Conservation (phyloP, 768 basidiomycete species). For the Coprinellus aureogranulatus region DNA sequence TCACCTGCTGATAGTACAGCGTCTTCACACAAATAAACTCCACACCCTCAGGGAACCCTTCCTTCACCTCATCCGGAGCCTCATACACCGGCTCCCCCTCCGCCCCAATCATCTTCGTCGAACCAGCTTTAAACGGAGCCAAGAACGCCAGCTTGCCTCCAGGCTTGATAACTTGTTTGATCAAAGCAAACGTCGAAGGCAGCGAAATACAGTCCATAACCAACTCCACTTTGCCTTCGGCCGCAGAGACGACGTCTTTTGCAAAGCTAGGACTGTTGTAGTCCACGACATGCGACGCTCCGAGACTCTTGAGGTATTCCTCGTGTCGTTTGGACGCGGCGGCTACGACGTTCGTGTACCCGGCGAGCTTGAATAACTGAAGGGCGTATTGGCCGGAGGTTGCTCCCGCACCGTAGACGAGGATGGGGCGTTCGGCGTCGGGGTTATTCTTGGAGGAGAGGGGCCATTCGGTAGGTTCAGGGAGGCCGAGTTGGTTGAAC, state of each 20-base stretch:
- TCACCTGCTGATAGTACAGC: slow-evolving; percentile 39
- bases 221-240: slow-evolving; percentile 29
- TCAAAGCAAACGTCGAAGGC: slow-evolving; percentile 30
- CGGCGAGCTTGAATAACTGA: slow-evolving; percentile 37
- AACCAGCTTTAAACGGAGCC: slow-evolving; percentile 45
- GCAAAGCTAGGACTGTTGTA: slow-evolving; percentile 36
- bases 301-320: slow-evolving; percentile 36
- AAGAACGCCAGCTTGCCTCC: slow-evolving; percentile 41
- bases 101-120: not conserved
- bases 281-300: slow-evolving; percentile 40
- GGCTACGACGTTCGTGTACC: slow-evolving; percentile 41
- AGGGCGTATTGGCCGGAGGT: slow-evolving; percentile 37
- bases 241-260: slow-evolving; percentile 31
- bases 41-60: slow-evolving; percentile 32
- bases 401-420: slow-evolving; percentile 45
- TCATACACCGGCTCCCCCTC: not conserved
- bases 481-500: slow-evolving; percentile 37
- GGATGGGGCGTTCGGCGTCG: slow-evolving; percentile 33
- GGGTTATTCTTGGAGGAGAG: slow-evolving; percentile 27
- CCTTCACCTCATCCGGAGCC: not conserved
- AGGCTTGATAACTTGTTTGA: slow-evolving; percentile 36
- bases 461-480: slow-evolving; percentile 32
- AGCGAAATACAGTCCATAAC: slow-evolving; percentile 39
- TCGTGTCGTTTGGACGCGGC: slow-evolving; percentile 41
- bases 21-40: slow-evolving; percentile 39